Conservation (phyloP, 2,329 filamentous ascomycete species). For the Pseudocercospora cruenta region DNA sequence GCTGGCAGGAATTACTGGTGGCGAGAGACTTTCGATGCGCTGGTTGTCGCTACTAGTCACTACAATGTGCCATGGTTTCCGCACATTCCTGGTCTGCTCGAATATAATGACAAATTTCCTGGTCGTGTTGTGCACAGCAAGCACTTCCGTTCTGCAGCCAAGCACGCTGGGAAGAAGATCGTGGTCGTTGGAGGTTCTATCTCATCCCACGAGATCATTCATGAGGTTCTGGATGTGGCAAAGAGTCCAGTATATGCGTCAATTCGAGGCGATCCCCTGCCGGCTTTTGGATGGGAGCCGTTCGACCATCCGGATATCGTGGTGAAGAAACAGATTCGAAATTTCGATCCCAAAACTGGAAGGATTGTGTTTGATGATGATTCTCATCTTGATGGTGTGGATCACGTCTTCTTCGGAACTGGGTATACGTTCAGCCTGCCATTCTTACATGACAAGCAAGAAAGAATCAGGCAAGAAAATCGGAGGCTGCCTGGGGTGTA, state of each 20-base stretch:
- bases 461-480: neutral
- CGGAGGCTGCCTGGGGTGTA: constrained; percentile 2
- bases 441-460: neutral
- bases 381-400: neutral
- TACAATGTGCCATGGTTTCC: constrained; percentile 9
- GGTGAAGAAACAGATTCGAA: neutral
- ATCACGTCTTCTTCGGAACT: constrained; percentile 7
- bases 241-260: neutral
- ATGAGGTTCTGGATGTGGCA: neutral
- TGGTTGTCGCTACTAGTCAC: constrained; percentile 1
- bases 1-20: constrained; percentile 8
- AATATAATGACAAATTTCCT: neutral
- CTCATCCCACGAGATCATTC: constrained; percentile 5
- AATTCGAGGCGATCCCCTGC: neutral
- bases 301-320: constrained; percentile 6
- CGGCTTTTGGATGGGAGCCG: constrained; percentile 8
- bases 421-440: constrained; percentile 12
- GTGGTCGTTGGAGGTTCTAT: constrained; percentile 2
- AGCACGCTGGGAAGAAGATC: constrained; percentile 1
- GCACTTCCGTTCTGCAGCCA: neutral
- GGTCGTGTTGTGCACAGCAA: neutral
- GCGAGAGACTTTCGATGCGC: constrained; percentile 4
- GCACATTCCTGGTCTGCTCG: neutral
- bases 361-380: constrained; percentile 10
- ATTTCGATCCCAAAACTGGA: neutral